Evolutionary conservation across 2,329 filamentous ascomycete genomes (phyloP).

Genomic region (Simplicillium aogashimaense): DNA sequence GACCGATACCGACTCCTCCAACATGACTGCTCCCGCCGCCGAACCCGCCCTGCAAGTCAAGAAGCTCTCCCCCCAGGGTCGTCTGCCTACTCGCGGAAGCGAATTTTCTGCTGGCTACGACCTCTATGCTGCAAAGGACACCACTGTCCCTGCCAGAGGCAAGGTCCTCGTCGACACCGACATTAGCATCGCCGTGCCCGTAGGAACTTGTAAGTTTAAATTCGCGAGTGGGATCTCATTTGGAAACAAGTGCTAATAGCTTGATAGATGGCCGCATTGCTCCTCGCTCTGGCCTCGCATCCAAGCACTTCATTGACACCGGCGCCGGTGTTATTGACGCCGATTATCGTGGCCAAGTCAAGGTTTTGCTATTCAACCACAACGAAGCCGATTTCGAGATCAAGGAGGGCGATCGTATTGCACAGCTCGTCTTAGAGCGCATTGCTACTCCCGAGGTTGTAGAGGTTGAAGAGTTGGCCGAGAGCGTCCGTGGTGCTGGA

Average conservation of each 20-base stretch:
- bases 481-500: slow-evolving; percentile 81
- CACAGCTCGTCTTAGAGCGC: slow-evolving; percentile 87
- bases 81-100: slow-evolving; percentile 78
- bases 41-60: slow-evolving; percentile 62
- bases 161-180: slow-evolving; percentile 86
- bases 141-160: slow-evolving; percentile 68
- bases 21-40: slow-evolving; percentile 16
- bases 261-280: slow-evolving; percentile 75
- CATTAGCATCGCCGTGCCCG: slow-evolving; percentile 82
- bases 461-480: slow-evolving; percentile 81
- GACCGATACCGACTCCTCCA: slow-evolving; percentile 31
- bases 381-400: slow-evolving; percentile 71
- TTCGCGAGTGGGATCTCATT: background rate
- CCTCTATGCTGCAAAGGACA: slow-evolving; percentile 69
- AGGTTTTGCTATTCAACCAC: slow-evolving; percentile 92
- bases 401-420: slow-evolving; percentile 79
- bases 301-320: slow-evolving; percentile 93
- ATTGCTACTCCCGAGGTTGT: slow-evolving; percentile 88
- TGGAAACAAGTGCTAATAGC: background rate
- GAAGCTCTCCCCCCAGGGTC: slow-evolving; percentile 73
- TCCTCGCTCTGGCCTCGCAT: slow-evolving; percentile 80
- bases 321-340: slow-evolving; percentile 96
- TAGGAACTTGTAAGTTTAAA: slow-evolving; percentile 69
- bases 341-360: slow-evolving; percentile 90
- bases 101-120: slow-evolving; percentile 91